Percentiles rank a stretch among this genome's conserved stretches.
phyloP scores from a whole-genome alignment of 345 rosid species.

The Angophora floribunda region DNA sequence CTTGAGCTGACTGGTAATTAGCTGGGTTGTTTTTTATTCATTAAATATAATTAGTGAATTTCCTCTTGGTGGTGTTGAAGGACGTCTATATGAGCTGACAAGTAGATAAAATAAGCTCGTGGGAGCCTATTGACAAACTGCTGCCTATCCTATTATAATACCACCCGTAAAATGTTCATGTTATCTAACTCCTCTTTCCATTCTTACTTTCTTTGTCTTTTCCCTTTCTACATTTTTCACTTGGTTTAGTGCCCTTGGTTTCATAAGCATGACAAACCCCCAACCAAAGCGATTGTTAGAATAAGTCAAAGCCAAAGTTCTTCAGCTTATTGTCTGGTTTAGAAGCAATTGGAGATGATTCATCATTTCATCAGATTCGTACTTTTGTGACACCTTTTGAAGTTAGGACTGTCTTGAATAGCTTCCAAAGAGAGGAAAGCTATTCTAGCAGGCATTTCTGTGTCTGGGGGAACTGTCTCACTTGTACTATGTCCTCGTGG shows the following conservation, averaged over 20 bases:
- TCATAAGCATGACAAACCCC: not conserved
- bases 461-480: not conserved
- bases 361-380: not conserved
- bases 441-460: not conserved
- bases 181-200: not conserved
- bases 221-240: not conserved
- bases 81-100: not conserved
- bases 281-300: not conserved
- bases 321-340: not conserved
- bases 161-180: not conserved
- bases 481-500: not conserved
- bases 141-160: not conserved
- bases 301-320: not conserved
- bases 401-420: not conserved
- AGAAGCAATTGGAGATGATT: not conserved
- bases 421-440: not conserved
- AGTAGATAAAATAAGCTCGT: not conserved
- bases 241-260: not conserved
- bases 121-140: not conserved
- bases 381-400: not conserved
- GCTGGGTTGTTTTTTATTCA: not conserved
- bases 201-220: not conserved
- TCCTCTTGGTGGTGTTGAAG: not conserved
- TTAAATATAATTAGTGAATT: not conserved
- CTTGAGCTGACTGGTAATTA: not conserved